Conservation (phyloP, 371 early-diverging fungal genomes). For the Gilbertella persicaria region DNA sequence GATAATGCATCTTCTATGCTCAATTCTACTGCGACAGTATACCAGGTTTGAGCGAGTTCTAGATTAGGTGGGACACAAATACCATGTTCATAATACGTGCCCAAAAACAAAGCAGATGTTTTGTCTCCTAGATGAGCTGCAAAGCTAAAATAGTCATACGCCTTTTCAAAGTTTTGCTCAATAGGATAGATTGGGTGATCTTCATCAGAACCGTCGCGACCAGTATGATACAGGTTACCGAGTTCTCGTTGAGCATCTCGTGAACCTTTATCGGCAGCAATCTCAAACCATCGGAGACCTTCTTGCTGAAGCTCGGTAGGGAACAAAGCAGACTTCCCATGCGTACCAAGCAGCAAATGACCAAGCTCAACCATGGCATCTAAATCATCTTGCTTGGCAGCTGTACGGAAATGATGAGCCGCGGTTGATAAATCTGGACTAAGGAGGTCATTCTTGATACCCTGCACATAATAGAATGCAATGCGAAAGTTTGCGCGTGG, state of each 20-base stretch:
- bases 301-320: conserved; percentile 13
- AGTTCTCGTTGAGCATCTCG: conserved; percentile 31
- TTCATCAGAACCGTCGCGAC: conserved; percentile 7
- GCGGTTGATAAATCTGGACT: conserved; percentile 22
- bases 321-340: conserved; percentile 8
- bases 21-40: conserved; percentile 27
- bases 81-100: conserved; percentile 42
- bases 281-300: conserved; percentile 30
- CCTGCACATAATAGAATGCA: conserved; percentile 35
- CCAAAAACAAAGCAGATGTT: conserved; percentile 38
- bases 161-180: conserved; percentile 29
- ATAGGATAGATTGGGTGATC: conserved; percentile 7
- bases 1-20: conserved; percentile 7
- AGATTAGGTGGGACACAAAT: conserved; percentile 25
- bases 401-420: conserved; percentile 27
- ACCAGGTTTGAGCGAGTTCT: conserved; percentile 29
- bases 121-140: conserved; percentile 38
- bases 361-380: conserved; percentile 46
- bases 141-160: conserved; percentile 34
- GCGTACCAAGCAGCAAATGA: conserved; percentile 15
- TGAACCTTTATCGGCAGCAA: conserved; percentile 34
- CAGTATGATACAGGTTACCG: conserved; percentile 37
- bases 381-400: conserved; percentile 31
- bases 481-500: conserved; percentile 31
- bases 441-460: conserved; percentile 15